A percentile compares a stretch with the other conserved stretches of the same genome.
Evolutionary conservation across 495 filamentous ascomycete species (phyloP).

Genomic region (Amorphotheca resinae): DNA sequence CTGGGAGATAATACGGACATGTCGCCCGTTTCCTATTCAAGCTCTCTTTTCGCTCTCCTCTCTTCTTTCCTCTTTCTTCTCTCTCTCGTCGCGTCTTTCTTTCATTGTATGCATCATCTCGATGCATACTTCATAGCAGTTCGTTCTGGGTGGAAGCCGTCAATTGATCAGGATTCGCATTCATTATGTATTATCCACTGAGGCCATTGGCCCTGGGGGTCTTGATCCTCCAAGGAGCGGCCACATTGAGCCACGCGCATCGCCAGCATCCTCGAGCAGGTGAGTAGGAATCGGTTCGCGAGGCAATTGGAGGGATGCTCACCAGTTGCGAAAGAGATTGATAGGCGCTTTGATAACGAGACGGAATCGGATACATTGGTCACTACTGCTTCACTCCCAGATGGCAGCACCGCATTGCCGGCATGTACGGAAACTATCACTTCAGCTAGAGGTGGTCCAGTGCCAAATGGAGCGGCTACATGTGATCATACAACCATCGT

Average conservation of each 20-base stretch:
- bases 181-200: slow-evolving; percentile 6
- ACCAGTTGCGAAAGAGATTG: background rate
- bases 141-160: slow-evolving; percentile 3
- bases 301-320: background rate
- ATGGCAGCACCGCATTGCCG: background rate
- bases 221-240: slow-evolving; percentile 5
- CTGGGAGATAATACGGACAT: background rate
- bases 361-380: background rate
- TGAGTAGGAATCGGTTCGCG: background rate
- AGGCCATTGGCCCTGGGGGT: slow-evolving; percentile 3
- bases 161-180: background rate
- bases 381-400: background rate
- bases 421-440: slow-evolving; percentile 1
- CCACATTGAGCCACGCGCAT: background rate
- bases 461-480: background rate
- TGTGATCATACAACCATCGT: background rate
- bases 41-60: background rate
- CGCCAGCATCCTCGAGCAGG: background rate
- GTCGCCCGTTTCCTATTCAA: background rate
- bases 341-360: background rate
- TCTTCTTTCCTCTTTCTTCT: background rate
- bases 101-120: background rate
- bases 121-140: background rate
- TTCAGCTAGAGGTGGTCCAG: background rate
- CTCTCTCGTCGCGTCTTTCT: slow-evolving; percentile 3